phyloP scores from a whole-genome alignment of 2,329 filamentous ascomycete species.

The Fusarium paranaense region DNA sequence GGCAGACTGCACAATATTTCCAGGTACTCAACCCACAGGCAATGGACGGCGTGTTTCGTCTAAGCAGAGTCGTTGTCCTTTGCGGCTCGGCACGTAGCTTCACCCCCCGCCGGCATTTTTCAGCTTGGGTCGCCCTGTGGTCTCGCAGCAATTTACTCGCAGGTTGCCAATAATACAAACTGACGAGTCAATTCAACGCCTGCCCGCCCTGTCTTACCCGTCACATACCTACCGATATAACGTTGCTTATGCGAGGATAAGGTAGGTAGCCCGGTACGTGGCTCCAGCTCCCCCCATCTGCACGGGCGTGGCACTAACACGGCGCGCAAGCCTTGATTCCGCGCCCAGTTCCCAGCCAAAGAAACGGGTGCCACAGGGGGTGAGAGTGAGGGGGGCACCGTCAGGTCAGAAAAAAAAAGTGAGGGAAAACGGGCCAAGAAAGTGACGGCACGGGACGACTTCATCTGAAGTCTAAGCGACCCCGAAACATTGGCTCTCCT shows the following conservation, averaged over 20 bases:
- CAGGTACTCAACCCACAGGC: neutral
- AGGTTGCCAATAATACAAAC: neutral
- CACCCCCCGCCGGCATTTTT: neutral
- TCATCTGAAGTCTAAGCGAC: constrained; percentile 23
- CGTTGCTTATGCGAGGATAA: neutral
- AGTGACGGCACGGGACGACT: neutral
- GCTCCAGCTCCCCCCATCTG: neutral
- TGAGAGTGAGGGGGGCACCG: neutral
- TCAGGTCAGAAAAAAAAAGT: neutral
- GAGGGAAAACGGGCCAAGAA: neutral
- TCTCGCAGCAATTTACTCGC: neutral
- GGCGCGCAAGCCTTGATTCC: neutral
- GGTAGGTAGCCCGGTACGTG: neutral
- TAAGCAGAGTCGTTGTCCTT: neutral
- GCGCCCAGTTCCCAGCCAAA: neutral
- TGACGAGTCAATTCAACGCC: neutral
- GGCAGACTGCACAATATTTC: neutral
- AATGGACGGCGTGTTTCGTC: neutral
- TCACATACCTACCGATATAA: neutral
- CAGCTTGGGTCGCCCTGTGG: neutral
- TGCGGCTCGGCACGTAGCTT: neutral
- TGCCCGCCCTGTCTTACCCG: neutral
- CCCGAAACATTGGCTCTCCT: neutral
- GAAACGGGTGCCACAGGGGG: neutral
- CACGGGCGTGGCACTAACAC: constrained; percentile 7